These are phyloP conservation scores for Mycosarcoma maydis DNA, from an alignment of 1,284 basidiomycete genomes.

Conservation along the genomic window DNA sequence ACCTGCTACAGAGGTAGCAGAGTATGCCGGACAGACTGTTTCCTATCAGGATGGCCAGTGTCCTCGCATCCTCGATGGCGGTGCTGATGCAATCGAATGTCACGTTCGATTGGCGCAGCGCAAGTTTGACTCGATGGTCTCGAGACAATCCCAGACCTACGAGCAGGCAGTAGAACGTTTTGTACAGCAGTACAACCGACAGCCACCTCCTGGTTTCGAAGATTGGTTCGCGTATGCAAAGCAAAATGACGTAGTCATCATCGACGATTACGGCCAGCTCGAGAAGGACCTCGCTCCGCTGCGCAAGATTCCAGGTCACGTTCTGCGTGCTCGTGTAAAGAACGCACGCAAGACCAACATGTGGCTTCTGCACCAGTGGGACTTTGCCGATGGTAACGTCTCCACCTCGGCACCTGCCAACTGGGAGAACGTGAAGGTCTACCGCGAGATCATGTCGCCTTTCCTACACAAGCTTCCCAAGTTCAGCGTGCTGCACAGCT, in stretches of 20 bases:
- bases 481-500: constrained; percentile 27
- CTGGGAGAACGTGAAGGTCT: not conserved
- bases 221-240: constrained; percentile 22
- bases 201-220: constrained; percentile 21
- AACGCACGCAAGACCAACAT: constrained; percentile 4
- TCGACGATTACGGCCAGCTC: constrained; percentile 31
- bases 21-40: no score
- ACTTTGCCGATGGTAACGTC: constrained; percentile 19
- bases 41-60: constrained; percentile 5
- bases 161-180: constrained; percentile 15
- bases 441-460: constrained; percentile 16
- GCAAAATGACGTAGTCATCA: constrained; percentile 16
- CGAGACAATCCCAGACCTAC: constrained; percentile 20
- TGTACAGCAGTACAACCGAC: constrained; percentile 17
- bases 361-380: constrained; percentile 11
- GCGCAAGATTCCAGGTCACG: constrained; percentile 8
- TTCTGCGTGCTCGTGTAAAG: constrained; percentile 18
- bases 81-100: constrained; percentile 16
- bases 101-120: constrained; percentile 16
- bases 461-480: constrained; percentile 20
- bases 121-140: constrained; percentile 13
- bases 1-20: not conserved
- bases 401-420: constrained; percentile 1
- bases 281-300: constrained; percentile 22
- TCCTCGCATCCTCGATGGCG: constrained; percentile 6